Percentiles rank a stretch among this genome's conserved stretches.
Evolutionary conservation across 78 protist genomes (phyloP).

Genomic region (Protostelium mycophagum): DNA sequence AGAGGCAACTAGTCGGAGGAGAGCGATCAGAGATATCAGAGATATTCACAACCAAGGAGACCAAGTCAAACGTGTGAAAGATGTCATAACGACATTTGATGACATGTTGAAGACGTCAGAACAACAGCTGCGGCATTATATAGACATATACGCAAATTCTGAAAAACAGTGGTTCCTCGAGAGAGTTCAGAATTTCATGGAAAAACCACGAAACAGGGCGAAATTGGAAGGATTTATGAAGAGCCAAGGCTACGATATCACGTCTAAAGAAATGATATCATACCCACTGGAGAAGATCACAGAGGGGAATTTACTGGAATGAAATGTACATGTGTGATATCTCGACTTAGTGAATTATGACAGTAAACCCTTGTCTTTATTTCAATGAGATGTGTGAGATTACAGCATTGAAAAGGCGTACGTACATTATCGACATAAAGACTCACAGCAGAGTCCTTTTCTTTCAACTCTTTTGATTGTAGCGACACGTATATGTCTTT

Average conservation of each 20-base stretch:
- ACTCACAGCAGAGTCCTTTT: no score
- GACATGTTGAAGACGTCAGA: background rate
- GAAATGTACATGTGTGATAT: no score
- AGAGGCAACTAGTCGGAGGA: background rate
- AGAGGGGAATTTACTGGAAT: no score
- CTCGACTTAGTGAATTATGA: no score
- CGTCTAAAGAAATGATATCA: background rate
- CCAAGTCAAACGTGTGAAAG: background rate
- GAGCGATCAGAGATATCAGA: background rate
- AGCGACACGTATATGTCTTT: no score
- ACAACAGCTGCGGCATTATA: background rate
- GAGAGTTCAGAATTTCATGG: background rate
- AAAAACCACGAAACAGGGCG: background rate
- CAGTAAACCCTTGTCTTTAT: no score
- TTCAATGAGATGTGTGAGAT: no score
- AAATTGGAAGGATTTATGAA: background rate
- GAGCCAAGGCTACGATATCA: background rate
- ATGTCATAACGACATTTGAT: background rate
- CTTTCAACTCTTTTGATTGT: no score
- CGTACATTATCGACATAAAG: no score
- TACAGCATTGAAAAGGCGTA: no score
- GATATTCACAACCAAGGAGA: background rate
- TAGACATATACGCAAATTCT: background rate
- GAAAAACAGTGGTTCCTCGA: background rate
- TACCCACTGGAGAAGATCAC: no score